Base-by-base conservation (phyloP, 163 green algal species). In the Botryococcus braunii region DNA sequence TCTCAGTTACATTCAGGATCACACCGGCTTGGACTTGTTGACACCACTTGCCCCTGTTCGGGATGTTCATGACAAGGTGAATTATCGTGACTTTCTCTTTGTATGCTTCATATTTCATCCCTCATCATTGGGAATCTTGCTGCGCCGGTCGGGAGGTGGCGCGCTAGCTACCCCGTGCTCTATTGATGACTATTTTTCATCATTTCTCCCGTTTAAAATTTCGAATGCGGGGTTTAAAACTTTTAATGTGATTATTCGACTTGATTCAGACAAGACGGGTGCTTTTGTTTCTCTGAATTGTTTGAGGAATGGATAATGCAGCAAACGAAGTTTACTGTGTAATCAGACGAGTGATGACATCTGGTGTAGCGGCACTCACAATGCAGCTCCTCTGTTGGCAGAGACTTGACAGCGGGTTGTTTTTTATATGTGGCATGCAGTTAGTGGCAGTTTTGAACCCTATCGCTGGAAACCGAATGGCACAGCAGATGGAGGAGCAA, bases 381-480 rank as follows among this genome's bases (percentile, higher is more conserved):
- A n/a, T n/a, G n/a, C n/a, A n/a, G n/a, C n/a, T n/a, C n/a, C n/a
- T n/a, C n/a, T n/a, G n/a, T n/a, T n/a, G n/a, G n/a, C n/a, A n/a
- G n/a, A n/a, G n/a, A n/a, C n/a, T n/a, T n/a, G n/a, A n/a, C n/a
- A 62, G 23, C 34, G 8, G 8, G 52, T 8, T 29, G 17, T 62
- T 35, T 62, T 27, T 13, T 38, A 27, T 27, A 35, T 62, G 9
- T 17, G 9, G 52, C 5, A 41, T 34, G 66, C 29, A 82, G 75
- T 57, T 82, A 7, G 75, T 82, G 29, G 71, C 72, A 6, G 64
- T 63, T 32, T 56, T 82, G 27, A 82, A 82, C 66, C 76, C 76
- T 5, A 61, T 79, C 32, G 76, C 72, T 0, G 67, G 63, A 11
- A 61, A 75, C 46, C n/a, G 68, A 35, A 69, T 76, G 52, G 23